phyloP scores from a whole-genome alignment of 2,329 filamentous ascomycete genomes.

The Dothistroma septosporum region DNA sequence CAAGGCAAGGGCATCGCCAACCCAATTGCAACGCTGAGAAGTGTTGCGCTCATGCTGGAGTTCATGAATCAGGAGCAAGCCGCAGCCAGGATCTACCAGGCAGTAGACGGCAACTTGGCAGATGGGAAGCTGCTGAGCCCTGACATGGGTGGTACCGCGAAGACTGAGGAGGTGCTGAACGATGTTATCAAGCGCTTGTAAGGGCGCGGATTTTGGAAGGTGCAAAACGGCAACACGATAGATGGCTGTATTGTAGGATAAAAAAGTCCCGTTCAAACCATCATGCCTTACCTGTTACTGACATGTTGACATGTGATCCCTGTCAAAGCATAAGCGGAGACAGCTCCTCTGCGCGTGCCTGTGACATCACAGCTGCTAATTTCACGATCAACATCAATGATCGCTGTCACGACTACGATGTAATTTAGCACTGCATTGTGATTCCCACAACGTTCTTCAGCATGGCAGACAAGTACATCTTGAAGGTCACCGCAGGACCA shows the following conservation, averaged over 20 bases:
- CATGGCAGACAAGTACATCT: slow-evolving; percentile 67
- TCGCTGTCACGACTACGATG: not conserved
- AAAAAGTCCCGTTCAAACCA: not conserved
- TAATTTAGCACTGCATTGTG: not conserved
- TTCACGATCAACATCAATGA: not conserved
- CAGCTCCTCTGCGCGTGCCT: not conserved
- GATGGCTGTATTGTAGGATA: not conserved
- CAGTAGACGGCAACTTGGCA: slow-evolving; percentile 84
- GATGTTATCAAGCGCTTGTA: slow-evolving; percentile 83
- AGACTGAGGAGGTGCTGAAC: slow-evolving; percentile 78
- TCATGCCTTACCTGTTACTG: not conserved
- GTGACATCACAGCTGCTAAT: not conserved
- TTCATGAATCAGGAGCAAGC: slow-evolving; percentile 85
- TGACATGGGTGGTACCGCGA: slow-evolving; percentile 83
- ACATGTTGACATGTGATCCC: not conserved
- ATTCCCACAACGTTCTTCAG: not conserved
- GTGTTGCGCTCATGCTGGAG: slow-evolving; percentile 91
- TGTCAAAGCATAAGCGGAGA: not conserved
- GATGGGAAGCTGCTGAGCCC: slow-evolving; percentile 79
- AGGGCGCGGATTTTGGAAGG: not conserved
- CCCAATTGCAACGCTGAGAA: slow-evolving; percentile 89
- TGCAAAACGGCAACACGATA: not conserved
- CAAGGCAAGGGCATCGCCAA: slow-evolving; percentile 90
- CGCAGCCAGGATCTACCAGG: slow-evolving; percentile 83
- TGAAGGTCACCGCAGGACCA: slow-evolving; percentile 77